These are phyloP conservation scores for Vitis hybrid DNA, from an alignment of 177 flowering plant species.

Conservation along the genomic window DNA sequence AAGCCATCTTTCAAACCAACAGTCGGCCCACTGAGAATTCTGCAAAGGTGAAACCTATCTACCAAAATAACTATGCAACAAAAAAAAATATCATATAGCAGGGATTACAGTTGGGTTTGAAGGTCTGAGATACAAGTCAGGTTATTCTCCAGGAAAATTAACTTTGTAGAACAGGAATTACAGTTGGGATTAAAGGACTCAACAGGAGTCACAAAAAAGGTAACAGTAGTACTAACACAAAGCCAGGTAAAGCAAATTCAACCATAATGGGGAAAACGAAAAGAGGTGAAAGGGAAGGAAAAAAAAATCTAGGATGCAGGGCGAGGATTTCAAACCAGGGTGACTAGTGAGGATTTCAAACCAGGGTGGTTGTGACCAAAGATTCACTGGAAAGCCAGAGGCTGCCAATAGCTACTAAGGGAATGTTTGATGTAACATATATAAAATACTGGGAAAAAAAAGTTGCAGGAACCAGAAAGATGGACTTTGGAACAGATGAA, in stretches of 20 bases:
- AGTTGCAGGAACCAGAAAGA: slow-evolving; percentile 2
- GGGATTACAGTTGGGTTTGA: neutral
- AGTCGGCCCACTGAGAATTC: neutral
- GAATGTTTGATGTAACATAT: slow-evolving; percentile 3
- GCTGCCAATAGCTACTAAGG: neutral
- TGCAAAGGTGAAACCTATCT: neutral
- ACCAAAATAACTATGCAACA: neutral
- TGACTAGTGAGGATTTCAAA: neutral
- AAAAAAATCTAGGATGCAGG: neutral
- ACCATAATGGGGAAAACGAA: neutral
- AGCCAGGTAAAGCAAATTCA: neutral
- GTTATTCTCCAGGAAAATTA: neutral
- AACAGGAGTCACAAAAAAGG: neutral
- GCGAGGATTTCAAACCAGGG: neutral
- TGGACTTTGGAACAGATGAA: slow-evolving; percentile 23
- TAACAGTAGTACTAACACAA: neutral
- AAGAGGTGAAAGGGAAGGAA: neutral
- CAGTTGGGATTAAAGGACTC: neutral
- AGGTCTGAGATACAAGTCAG: neutral
- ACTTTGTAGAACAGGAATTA: neutral
- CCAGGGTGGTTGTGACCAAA: neutral
- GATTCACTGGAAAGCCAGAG: slow-evolving; percentile 3
- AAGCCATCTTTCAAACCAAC: neutral
- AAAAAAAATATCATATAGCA: neutral
- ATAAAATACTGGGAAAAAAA: slow-evolving; percentile 6